phyloP scores from a whole-genome alignment of 352 stramenopile genomes.

The Phytophthora podocarpi region DNA sequence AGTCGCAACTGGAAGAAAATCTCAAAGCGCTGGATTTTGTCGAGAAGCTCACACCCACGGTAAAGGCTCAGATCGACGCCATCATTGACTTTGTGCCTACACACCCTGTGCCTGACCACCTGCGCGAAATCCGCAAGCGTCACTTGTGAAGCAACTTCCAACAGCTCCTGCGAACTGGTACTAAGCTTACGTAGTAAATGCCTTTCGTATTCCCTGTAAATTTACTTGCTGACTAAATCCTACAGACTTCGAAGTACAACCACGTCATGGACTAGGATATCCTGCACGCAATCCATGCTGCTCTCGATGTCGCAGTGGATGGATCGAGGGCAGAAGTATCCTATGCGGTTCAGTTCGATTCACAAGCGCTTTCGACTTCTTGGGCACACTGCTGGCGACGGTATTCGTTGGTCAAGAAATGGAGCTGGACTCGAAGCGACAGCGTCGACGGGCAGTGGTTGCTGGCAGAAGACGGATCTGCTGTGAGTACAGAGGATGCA shows the following conservation, averaged over 20 bases:
- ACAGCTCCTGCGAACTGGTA: too few species aligned
- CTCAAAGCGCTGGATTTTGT: conserved; percentile 4
- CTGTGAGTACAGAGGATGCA: conserved; percentile 8
- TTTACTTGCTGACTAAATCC: conserved; percentile 2
- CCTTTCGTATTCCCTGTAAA: too few species aligned
- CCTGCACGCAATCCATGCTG: too few species aligned
- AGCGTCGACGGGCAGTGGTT: conserved; percentile 15
- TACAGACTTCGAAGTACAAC: conserved; percentile 12
- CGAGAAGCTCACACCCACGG: conserved; percentile 1
- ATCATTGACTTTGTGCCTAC: neutral
- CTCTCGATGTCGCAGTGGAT: conserved; percentile 19
- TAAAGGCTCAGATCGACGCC: neutral
- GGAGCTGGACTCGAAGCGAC: neutral
- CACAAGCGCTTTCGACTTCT: conserved; percentile 26
- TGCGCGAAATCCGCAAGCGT: conserved; percentile 8
- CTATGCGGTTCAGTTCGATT: conserved; percentile 3
- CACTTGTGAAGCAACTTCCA: conserved; percentile 4
- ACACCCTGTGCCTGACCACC: neutral
- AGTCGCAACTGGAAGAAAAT: conserved; percentile 3
- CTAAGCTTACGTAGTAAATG: too few species aligned
- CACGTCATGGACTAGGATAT: too few species aligned
- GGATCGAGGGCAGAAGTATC: conserved; percentile 12
- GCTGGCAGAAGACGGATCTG: neutral
- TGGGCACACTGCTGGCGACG: too few species aligned
- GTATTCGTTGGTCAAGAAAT: too few species aligned